Conservation (phyloP, 768 basidiomycete genomes). For the Mycena rebaudengoi region DNA sequence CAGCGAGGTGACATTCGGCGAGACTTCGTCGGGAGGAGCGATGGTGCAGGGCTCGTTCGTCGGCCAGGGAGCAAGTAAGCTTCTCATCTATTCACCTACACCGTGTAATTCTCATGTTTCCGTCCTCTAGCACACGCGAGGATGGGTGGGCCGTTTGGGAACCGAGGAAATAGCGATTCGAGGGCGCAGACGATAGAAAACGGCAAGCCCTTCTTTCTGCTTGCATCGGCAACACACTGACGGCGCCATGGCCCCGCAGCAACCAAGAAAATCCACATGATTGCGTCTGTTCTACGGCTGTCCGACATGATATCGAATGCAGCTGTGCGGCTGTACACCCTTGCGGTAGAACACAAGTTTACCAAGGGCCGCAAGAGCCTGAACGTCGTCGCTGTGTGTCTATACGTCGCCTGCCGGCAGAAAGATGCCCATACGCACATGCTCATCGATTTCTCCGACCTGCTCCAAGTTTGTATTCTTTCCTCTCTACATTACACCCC, state of each 20-base stretch:
- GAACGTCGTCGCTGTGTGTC: constrained; percentile 94
- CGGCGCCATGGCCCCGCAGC: constrained; percentile 55
- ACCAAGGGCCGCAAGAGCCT: constrained; percentile 91
- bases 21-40: constrained; percentile 89
- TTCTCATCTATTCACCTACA: constrained; percentile 1
- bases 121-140: constrained; percentile 72
- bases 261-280: constrained; percentile 81
- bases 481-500: not conserved
- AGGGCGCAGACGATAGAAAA: constrained; percentile 92
- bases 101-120: not conserved
- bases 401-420: constrained; percentile 93
- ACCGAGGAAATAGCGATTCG: constrained; percentile 81
- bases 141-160: constrained; percentile 85
- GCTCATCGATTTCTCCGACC: constrained; percentile 99
- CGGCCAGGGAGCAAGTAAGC: constrained; percentile 87
- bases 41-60: constrained; percentile 97
- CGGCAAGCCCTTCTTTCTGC: constrained; percentile 55
- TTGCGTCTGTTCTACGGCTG: constrained; percentile 79
- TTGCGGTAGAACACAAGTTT: constrained; percentile 94
- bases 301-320: constrained; percentile 83
- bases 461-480: constrained; percentile 71
- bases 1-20: constrained; percentile 95
- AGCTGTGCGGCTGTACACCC: constrained; percentile 88
- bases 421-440: constrained; percentile 93
- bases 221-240: constrained; percentile 1